phyloP scores from a whole-genome alignment of 176 grass and related monocot genomes.

The Tillandsia fasciculata region DNA sequence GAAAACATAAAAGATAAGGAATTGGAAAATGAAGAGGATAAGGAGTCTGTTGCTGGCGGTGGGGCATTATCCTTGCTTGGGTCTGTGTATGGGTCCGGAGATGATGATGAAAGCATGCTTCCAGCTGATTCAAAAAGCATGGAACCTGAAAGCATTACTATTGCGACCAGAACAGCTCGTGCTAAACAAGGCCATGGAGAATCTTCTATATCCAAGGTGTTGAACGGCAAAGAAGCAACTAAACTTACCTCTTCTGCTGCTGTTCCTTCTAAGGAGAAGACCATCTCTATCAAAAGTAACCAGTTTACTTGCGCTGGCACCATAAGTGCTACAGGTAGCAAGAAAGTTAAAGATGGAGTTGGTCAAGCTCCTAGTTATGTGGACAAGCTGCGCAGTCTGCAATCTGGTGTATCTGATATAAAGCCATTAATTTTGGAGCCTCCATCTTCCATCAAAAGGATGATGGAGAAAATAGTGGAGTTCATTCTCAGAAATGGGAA shows the following conservation, averaged over 20 bases:
- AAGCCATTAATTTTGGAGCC: slow-evolving; percentile 70
- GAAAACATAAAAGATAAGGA: slow-evolving; percentile 16
- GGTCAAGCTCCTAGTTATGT: neutral
- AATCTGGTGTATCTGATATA: slow-evolving; percentile 31
- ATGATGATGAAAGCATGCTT: slow-evolving; percentile 50
- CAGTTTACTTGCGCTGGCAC: slow-evolving; percentile 18
- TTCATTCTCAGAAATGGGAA: slow-evolving; percentile 84
- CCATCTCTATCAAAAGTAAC: slow-evolving; percentile 56
- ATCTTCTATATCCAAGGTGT: neutral
- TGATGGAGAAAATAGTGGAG: slow-evolving; percentile 92
- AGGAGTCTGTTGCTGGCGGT: slow-evolving; percentile 5
- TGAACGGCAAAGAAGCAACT: slow-evolving; percentile 28
- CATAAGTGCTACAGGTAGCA: slow-evolving; percentile 21
- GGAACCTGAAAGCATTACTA: slow-evolving; percentile 8
- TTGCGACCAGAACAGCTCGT: neutral
- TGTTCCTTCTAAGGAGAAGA: slow-evolving; percentile 37
- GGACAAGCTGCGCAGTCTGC: slow-evolving; percentile 16
- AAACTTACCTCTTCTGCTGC: slow-evolving; percentile 10
- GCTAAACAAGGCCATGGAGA: slow-evolving; percentile 12
- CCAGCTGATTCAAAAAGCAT: slow-evolving; percentile 8
- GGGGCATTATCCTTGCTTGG: slow-evolving; percentile 90
- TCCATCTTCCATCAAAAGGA: slow-evolving; percentile 64
- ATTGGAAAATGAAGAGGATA: slow-evolving; percentile 15
- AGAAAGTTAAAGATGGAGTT: slow-evolving; percentile 32
- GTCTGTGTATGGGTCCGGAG: slow-evolving; percentile 62